phyloP scores from a whole-genome alignment of 345 rosid genomes.

The Populus deltoides region DNA sequence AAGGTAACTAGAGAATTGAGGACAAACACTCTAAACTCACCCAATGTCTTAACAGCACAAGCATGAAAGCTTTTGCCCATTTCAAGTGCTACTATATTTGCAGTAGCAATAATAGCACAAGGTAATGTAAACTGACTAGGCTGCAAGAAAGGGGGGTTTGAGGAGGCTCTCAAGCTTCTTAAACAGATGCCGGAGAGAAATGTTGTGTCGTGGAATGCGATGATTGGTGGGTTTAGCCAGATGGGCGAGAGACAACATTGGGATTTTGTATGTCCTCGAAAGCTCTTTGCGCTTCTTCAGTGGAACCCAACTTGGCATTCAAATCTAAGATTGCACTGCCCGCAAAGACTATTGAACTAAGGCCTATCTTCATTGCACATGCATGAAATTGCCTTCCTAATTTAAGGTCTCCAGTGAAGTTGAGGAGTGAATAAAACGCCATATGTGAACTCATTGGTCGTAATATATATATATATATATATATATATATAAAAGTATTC shows the following conservation, averaged over 20 bases:
- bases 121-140: constrained; percentile 66
- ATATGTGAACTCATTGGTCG: constrained; percentile 74
- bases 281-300: constrained; percentile 49
- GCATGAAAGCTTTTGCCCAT: constrained; percentile 72
- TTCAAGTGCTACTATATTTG: constrained; percentile 68
- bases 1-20: constrained; percentile 68
- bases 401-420: constrained; percentile 39
- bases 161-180: constrained; percentile 50
- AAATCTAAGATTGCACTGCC: constrained; percentile 61
- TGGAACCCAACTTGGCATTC: constrained; percentile 53
- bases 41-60: constrained; percentile 54
- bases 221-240: constrained; percentile 77
- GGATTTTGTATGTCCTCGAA: constrained; percentile 58
- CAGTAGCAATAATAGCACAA: constrained; percentile 46
- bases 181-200: constrained; percentile 62
- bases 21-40: constrained; percentile 38
- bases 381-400: constrained; percentile 63
- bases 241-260: constrained; percentile 61
- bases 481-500: constrained; percentile 11
- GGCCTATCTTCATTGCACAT: constrained; percentile 57
- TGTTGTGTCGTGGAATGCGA: constrained; percentile 74
- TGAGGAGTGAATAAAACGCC: constrained; percentile 61
- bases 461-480: not conserved
- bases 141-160: constrained; percentile 32
- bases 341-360: constrained; percentile 60